phyloP scores from a whole-genome alignment of 2,329 filamentous ascomycete genomes.

The Sphaerulina musiva region DNA sequence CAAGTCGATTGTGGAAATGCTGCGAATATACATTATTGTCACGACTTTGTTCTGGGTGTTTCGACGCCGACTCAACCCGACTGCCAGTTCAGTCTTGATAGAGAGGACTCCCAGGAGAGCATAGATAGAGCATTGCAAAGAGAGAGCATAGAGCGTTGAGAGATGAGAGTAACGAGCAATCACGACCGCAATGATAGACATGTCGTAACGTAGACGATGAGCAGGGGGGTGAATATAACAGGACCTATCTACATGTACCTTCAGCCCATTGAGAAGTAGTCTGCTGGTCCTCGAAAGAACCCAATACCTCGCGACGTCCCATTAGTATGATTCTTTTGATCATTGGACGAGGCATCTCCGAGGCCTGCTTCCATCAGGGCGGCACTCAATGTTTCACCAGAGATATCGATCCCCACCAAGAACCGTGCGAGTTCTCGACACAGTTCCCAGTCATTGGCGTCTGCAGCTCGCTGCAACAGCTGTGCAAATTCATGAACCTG shows the following conservation, averaged over 20 bases:
- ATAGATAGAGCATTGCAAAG: background rate
- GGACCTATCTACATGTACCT: background rate
- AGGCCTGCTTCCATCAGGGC: slow-evolving; percentile 49
- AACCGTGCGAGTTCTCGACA: slow-evolving; percentile 95
- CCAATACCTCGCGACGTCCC: background rate
- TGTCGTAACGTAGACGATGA: background rate
- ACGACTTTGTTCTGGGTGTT: slow-evolving; percentile 20
- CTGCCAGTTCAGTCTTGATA: slow-evolving; percentile 12
- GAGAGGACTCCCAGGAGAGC: slow-evolving; percentile 10
- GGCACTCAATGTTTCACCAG: slow-evolving; percentile 68
- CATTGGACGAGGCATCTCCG: slow-evolving; percentile 9
- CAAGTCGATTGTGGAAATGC: slow-evolving; percentile 13
- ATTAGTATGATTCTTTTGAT: background rate
- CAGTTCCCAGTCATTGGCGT: slow-evolving; percentile 85
- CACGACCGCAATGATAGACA: background rate
- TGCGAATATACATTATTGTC: slow-evolving; percentile 18
- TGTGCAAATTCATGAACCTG: slow-evolving; percentile 66
- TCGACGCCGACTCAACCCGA: slow-evolving; percentile 11
- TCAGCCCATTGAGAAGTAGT: slow-evolving; percentile 13
- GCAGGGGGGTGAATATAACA: too few relatives aligned
- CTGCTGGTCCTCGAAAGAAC: slow-evolving; percentile 2
- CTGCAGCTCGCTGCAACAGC: slow-evolving; percentile 71
- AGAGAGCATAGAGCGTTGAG: background rate
- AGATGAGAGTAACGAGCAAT: too few relatives aligned
- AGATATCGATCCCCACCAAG: slow-evolving; percentile 82